Base-by-base conservation (phyloP, 192 early-diverging fungal species). In the Coemansia sp. region DNA sequence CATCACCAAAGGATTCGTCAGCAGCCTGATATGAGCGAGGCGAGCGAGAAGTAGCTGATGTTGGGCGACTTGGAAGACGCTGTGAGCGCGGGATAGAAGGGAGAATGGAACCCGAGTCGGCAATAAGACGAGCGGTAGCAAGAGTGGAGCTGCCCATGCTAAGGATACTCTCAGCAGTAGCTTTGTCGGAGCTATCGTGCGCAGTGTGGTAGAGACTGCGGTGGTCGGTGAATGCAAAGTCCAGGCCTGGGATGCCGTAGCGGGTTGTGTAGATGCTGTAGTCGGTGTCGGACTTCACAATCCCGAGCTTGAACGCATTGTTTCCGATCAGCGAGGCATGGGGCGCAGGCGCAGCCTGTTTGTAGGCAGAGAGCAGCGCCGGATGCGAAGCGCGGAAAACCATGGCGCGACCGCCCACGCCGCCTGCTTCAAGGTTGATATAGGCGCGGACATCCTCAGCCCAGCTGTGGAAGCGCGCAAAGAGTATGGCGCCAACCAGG, bases 371-470 rank as follows among this genome's bases (percentile, higher is more conserved):
- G 6, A 83, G 63, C 62, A 83, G 76, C 41, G 49, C 43, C 14
- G 85, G 81, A 33, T 81, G 72, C 14, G 85, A 84, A 38, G 84
- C 83, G 38, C 90, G 86, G 76, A 90, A 91, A 23, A 91, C 68
- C 55, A 87, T 72, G 18, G 89, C 86, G 48, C 87, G 86, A 23
- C 90, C 90, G 21, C 90, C 90, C 26, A 88, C 88, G 45, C 90
- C 89, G 41, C 89, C 89, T 14, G 87, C 89, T 76, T 92, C 90
- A 7, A 92, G 84, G 64, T 90, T 89, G 57, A 92, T 72, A 68
- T 89, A 92, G 1, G 84, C 84, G 51, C 87, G 87, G 67, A 90
- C 83, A 12, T 87, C 76, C 6, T 75, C 78, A 8, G 83, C 78
- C 90, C 90, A 92, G 33, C 77, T 84, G 60, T 92, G 90, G 55